Conservation (phyloP, 176 grass and related monocot genomes). For the Poa annua region DNA sequence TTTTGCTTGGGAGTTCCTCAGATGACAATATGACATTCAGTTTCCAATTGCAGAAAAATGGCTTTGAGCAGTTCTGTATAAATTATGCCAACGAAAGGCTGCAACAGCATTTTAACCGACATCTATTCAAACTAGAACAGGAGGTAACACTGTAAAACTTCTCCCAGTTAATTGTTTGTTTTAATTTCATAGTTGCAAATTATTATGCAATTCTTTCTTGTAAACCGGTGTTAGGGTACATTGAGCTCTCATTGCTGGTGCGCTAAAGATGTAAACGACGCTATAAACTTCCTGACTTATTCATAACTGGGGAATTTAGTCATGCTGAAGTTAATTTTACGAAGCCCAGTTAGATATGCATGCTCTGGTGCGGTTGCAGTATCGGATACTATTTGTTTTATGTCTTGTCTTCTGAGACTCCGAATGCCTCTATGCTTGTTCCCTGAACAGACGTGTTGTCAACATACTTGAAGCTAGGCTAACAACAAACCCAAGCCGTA, state of each 20-base stretch:
- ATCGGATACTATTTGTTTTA: constrained; percentile 27
- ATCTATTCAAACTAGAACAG: constrained; percentile 94
- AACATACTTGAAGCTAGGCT: constrained; percentile 24
- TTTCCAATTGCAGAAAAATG: constrained; percentile 79
- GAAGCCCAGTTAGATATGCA: constrained; percentile 5
- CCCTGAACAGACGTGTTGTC: neutral
- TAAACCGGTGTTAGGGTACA: constrained; percentile 26
- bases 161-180: constrained; percentile 20
- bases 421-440: constrained; percentile 10
- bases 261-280: constrained; percentile 3
- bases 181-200: constrained; percentile 14
- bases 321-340: neutral
- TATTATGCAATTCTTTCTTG: constrained; percentile 10
- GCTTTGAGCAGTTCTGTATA: constrained; percentile 98
- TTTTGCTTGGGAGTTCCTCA: constrained; percentile 27
- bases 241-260: constrained; percentile 1
- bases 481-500: neutral
- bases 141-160: constrained; percentile 63
- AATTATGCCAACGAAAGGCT: constrained; percentile 99
- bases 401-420: constrained; percentile 1
- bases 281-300: neutral
- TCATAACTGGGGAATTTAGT: constrained; percentile 17
- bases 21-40: constrained; percentile 38
- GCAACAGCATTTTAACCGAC: constrained; percentile 94
- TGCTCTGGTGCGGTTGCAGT: neutral